Evolutionary conservation across 1,139 yeast species (phyloP), one percentile per base, ranked within the genome.

Genomic region (Debaryomycetaceae sp.): DNA sequence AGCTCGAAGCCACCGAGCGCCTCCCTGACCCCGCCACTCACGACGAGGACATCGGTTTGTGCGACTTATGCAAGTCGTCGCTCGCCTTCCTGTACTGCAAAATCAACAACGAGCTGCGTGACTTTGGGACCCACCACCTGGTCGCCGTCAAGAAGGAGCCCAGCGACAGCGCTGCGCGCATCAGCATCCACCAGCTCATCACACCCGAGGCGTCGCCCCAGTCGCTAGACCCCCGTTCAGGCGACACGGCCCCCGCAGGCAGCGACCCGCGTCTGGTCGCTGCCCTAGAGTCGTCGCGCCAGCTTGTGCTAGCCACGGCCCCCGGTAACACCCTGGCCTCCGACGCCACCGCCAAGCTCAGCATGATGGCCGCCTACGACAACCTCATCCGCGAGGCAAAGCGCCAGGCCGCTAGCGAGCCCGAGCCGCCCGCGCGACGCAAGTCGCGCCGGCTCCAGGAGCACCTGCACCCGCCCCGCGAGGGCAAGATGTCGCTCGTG

Each of bases 41-140:
- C 5, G 53, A 50, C 29, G 56, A 54, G 8, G 74, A 66, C 35
- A 76, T 72, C 41, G 61, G 57, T 23, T 55, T 72, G 38, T 74
- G 78, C 57, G 75, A 65, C 40, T 46, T 60, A 5, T 74, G 78
- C 51, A 63, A 70, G 41, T 70, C 77, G 2, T 65, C 67, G 44
- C 56, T 72, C 17, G 62, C 72, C 0, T 70, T 66, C 51, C 72
- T 66, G 42, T 72, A 68, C 50, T 68, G 73, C 52, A 52, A 60
- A 22, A 55, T 69, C 38, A 59, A 66, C 47, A 68, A 68, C 43
- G 44, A 54, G 24, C 46, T 48, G n/a, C 67, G 59, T 39, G 48
- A 60, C 6, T 69, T 66, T 43, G 56, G 39, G 34, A 38, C 44
- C 24, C 23, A 24, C 29, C 11, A 7, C n/a, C 24, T 37, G 33